Conservation (phyloP, 345 rosid genomes). For the Erysimum cheiranthoides region DNA sequence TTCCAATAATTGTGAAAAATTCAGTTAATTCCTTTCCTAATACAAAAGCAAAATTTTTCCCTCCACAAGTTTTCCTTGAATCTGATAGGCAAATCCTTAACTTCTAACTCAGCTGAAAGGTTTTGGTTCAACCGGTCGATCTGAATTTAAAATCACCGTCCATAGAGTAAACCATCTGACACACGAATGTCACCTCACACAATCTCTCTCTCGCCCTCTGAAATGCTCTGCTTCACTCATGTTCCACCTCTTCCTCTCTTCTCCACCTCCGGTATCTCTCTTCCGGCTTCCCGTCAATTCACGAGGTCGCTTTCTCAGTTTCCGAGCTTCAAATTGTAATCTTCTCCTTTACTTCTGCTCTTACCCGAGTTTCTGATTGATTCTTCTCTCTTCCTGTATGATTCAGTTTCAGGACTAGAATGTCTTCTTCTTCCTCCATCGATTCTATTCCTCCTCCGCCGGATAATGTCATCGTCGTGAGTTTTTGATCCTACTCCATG, state of each 20-base stretch:
- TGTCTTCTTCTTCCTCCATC: slow-evolving; percentile 57
- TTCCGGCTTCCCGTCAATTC: slow-evolving; percentile 17
- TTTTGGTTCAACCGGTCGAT: background rate
- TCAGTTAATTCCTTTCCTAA: too few relatives aligned
- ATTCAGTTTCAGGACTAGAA: slow-evolving; percentile 51
- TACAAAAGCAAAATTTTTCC: too few relatives aligned
- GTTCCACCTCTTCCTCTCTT: slow-evolving; percentile 27
- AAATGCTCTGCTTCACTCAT: slow-evolving; percentile 33
- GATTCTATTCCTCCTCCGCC: slow-evolving; percentile 35
- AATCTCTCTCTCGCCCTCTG: background rate
- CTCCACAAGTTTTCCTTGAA: too few relatives aligned
- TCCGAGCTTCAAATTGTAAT: background rate
- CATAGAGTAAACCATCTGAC: background rate
- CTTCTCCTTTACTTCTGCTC: background rate
- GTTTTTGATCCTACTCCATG: slow-evolving; percentile 24
- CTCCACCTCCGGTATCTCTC: slow-evolving; percentile 16
- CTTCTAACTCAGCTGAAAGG: too few relatives aligned
- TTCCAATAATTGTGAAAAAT: too few relatives aligned
- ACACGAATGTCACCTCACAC: slow-evolving; percentile 8
- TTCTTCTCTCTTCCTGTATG: background rate
- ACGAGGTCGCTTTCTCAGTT: slow-evolving; percentile 11
- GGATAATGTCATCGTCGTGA: slow-evolving; percentile 40
- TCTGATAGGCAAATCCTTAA: too few relatives aligned
- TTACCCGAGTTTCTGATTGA: background rate
- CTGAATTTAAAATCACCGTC: background rate